Percentiles rank a stretch among this genome's conserved stretches.
These are phyloP conservation scores for Septoria linicola DNA, from an alignment of 2,329 filamentous ascomycete species.

Conservation along the genomic window DNA sequence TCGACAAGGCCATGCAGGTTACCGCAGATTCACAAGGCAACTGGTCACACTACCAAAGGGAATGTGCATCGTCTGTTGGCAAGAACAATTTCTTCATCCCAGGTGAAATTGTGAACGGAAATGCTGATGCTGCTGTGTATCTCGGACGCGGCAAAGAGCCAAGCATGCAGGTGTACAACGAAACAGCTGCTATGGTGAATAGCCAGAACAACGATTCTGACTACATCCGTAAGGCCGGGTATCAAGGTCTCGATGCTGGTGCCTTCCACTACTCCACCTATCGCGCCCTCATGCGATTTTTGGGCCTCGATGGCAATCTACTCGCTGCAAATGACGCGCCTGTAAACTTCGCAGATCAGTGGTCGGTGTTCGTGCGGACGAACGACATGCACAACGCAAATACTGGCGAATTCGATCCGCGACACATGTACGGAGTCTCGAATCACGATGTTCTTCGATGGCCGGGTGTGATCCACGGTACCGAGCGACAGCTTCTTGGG, in stretches of 20 bases:
- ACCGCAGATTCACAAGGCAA: constrained; percentile 61
- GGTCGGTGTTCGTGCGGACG: constrained; percentile 57
- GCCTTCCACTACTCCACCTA: constrained; percentile 67
- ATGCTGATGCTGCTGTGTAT: constrained; percentile 60
- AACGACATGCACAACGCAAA: constrained; percentile 62
- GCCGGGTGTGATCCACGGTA: constrained; percentile 59
- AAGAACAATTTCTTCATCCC: constrained; percentile 65
- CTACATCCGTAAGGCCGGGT: constrained; percentile 54
- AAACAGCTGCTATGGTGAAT: constrained; percentile 51
- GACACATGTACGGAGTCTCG: constrained; percentile 63
- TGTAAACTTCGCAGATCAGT: constrained; percentile 54
- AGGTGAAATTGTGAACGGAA: constrained; percentile 63
- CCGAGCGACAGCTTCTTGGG: constrained; percentile 57
- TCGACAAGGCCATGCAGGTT: constrained; percentile 65
- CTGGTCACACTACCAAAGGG: constrained; percentile 57
- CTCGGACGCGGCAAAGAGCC: constrained; percentile 62
- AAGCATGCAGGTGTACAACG: constrained; percentile 50
- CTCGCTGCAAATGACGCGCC: constrained; percentile 55
- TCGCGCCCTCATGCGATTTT: constrained; percentile 59
- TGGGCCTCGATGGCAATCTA: constrained; percentile 60
- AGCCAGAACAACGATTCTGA: constrained; percentile 46
- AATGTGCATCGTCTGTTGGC: constrained; percentile 56
- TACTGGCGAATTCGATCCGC: constrained; percentile 61
- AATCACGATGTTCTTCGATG: constrained; percentile 67
- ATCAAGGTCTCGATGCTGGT: constrained; percentile 57